Percentiles rank a stretch among this genome's conserved stretches.
Evolutionary conservation across 306 rosid species (phyloP).

Genomic region (Luffa acutangula): DNA sequence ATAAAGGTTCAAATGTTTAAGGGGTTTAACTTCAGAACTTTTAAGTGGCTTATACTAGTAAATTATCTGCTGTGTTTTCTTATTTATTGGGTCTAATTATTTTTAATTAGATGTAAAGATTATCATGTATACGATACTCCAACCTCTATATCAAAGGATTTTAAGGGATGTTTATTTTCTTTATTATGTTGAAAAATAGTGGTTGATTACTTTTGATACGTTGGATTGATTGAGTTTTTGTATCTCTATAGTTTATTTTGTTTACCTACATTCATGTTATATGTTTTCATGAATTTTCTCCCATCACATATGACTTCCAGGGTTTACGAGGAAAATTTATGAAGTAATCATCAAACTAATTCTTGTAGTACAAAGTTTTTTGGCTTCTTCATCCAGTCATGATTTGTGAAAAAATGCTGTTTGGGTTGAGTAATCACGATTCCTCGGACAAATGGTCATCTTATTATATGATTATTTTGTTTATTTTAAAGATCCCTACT

Average conservation of each 20-base stretch:
- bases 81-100: neutral
- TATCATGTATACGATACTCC: neutral
- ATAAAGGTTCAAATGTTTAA: neutral
- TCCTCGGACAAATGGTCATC: neutral
- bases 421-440: neutral
- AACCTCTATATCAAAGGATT: neutral
- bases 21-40: neutral
- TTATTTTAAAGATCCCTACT: neutral
- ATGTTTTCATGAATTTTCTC: neutral
- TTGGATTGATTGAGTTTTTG: neutral
- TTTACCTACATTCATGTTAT: neutral
- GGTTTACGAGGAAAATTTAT: neutral
- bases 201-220: neutral
- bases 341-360: neutral
- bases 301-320: neutral
- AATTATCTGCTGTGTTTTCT: neutral
- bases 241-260: neutral
- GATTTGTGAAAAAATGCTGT: neutral
- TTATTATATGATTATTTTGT: neutral
- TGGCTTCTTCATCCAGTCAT: neutral
- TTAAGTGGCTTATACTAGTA: neutral
- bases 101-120: neutral
- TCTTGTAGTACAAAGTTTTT: neutral
- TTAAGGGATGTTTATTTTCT: neutral
- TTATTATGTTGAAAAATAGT: neutral